Evolutionary conservation across 768 basidiomycete genomes (phyloP).

Genomic region (Hypsizygus marmoreus): DNA sequence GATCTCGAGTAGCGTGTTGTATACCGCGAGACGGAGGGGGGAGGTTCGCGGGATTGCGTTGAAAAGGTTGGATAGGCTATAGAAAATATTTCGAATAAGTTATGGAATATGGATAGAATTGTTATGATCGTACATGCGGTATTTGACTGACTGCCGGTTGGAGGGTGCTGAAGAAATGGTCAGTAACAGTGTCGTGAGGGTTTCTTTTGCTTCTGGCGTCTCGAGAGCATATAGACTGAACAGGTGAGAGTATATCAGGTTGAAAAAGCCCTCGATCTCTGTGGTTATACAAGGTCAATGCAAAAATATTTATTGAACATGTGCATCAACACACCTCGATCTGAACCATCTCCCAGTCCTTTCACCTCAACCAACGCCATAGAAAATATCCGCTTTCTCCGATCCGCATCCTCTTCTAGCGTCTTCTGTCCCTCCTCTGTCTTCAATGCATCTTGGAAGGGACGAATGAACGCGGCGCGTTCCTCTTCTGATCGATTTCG

Average conservation of each 20-base stretch:
- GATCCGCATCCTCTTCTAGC: conserved; percentile 53
- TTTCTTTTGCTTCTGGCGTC: conserved; percentile 55
- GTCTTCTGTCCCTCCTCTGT: conserved; percentile 52
- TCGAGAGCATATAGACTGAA: conserved; percentile 58
- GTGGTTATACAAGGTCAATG: conserved; percentile 8
- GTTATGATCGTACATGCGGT: conserved; percentile 63
- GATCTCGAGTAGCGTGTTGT: conserved; percentile 58
- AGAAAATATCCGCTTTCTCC: conserved; percentile 56
- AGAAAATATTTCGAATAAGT: conserved; percentile 5
- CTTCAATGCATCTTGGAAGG: conserved; percentile 64
- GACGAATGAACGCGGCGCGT: conserved; percentile 58
- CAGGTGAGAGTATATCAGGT: conserved; percentile 75
- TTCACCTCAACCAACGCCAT: conserved; percentile 64
- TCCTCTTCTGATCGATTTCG: conserved; percentile 70
- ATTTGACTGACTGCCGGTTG: conserved; percentile 61
- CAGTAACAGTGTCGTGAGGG: conserved; percentile 50
- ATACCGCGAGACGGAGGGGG: conserved; percentile 62
- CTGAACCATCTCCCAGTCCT: conserved; percentile 73
- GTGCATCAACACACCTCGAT: conserved; percentile 57
- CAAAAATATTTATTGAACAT: neutral
- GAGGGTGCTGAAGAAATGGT: conserved; percentile 57
- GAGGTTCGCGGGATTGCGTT: conserved; percentile 73
- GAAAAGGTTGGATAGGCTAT: conserved; percentile 80
- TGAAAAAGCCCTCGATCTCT: conserved; percentile 91
- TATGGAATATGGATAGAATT: conserved; percentile 7